Percentiles rank a stretch among this genome's conserved stretches.
Conservation (phyloP, 2,329 filamentous ascomycete genomes). For the Aspergillus quadrilineatus region DNA sequence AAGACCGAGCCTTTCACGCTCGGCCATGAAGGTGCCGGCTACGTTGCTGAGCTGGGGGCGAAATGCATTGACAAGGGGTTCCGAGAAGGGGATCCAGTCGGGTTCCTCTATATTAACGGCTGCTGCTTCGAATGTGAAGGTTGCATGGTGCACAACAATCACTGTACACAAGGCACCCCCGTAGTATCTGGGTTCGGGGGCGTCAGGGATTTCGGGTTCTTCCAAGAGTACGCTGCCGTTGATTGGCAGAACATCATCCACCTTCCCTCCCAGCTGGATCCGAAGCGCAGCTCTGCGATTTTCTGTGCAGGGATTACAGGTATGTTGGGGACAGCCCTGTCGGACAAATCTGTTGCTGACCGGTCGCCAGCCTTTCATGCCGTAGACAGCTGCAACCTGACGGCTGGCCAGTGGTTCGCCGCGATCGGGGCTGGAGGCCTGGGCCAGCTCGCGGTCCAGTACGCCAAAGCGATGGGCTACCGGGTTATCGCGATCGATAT, state of each 20-base stretch:
- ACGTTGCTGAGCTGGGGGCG: slow-evolving; percentile 1
- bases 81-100: slow-evolving; percentile 3
- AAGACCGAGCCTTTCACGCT: not conserved
- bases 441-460: slow-evolving; percentile 31
- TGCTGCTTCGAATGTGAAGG: slow-evolving; percentile 10
- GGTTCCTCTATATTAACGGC: slow-evolving; percentile 6
- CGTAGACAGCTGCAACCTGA: slow-evolving; percentile 16
- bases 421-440: slow-evolving; percentile 31
- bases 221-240: not conserved
- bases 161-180: not conserved
- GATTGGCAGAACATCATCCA: slow-evolving; percentile 8
- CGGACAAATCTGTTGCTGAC: not conserved
- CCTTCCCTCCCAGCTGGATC: not conserved
- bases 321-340: not conserved
- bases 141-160: slow-evolving; percentile 6
- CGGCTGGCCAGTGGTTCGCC: slow-evolving; percentile 30
- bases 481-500: slow-evolving; percentile 22
- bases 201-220: not conserved
- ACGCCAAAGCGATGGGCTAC: slow-evolving; percentile 31
- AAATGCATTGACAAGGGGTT: not conserved
- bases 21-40: slow-evolving; percentile 7
- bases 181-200: not conserved
- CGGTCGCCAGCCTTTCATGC: slow-evolving; percentile 2
- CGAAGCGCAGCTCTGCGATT: not conserved
- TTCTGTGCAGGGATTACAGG: slow-evolving; percentile 14